phyloP scores from a whole-genome alignment of 306 rosid genomes.

The Dalbergia cochinchinensis region DNA sequence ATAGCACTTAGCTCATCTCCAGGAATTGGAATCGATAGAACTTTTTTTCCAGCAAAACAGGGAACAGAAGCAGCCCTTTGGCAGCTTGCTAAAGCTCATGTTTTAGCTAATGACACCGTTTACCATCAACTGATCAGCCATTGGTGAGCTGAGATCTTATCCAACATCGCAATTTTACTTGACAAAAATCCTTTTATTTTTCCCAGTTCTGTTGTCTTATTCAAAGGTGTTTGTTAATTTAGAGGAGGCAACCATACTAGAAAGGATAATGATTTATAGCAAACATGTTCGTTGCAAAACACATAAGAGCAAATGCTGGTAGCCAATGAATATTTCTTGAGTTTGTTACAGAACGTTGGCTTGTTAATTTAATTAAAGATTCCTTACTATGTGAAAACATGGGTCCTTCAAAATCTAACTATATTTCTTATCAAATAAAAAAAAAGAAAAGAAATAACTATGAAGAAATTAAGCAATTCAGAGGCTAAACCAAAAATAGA shows the following conservation, averaged over 20 bases:
- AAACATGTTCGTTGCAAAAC: not conserved
- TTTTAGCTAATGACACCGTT: conserved; percentile 69
- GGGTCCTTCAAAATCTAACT: not conserved
- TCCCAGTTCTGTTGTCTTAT: not conserved
- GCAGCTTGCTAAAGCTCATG: conserved; percentile 83
- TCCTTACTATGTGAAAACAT: not conserved
- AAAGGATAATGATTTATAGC: conserved; percentile 1
- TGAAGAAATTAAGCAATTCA: not conserved
- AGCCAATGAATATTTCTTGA: not conserved
- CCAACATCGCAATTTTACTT: not conserved
- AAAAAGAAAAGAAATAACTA: not conserved
- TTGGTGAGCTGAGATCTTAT: conserved; percentile 52
- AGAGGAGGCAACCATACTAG: not conserved
- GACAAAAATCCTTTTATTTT: not conserved
- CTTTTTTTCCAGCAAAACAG: conserved; percentile 61
- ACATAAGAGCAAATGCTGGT: not conserved
- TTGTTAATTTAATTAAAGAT: not conserved
- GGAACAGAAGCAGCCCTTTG: conserved; percentile 76
- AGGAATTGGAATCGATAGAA: conserved; percentile 46
- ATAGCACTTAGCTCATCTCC: conserved; percentile 65
- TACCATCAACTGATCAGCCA: conserved; percentile 78
- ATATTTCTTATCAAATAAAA: not conserved
- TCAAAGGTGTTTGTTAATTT: not conserved
- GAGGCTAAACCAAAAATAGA: no score
- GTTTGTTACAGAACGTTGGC: not conserved